Conservation (phyloP, 495 filamentous ascomycete genomes). For the Tuber umbilicatum region DNA sequence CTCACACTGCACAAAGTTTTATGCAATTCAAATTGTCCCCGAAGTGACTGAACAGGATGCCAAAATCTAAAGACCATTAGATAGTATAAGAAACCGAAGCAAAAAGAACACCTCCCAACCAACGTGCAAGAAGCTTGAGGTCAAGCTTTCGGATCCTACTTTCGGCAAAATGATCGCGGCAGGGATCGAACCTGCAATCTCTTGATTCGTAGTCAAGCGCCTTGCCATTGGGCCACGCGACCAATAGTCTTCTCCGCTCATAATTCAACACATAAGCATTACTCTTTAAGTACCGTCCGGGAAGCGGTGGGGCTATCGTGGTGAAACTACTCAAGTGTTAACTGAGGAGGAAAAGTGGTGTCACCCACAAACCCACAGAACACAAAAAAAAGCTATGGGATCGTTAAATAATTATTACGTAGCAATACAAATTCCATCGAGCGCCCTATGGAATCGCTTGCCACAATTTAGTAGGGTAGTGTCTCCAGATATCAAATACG, state of each 20-base stretch:
- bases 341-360: not conserved
- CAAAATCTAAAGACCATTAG: too few relatives aligned
- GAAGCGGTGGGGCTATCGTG: too few relatives aligned
- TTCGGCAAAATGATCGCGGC: constrained; percentile 5
- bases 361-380: not conserved
- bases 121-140: not conserved
- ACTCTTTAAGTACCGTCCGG: too few relatives aligned
- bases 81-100: too few relatives aligned
- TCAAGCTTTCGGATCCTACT: not conserved
- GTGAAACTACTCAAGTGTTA: not conserved
- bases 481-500: not conserved
- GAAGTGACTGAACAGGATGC: too few relatives aligned
- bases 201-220: constrained; percentile 66
- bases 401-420: not conserved
- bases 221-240: constrained; percentile 59
- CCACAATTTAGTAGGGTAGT: not conserved
- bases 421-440: not conserved
- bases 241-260: not conserved
- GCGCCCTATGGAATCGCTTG: not conserved
- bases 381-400: not conserved
- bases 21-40: not conserved
- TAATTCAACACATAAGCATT: not conserved
- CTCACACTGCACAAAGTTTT: not conserved
- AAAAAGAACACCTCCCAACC: not conserved
- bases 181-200: constrained; percentile 50